Evolutionary conservation across 192 early-diverging fungal genomes (phyloP), one percentile per base, ranked within the genome.

Genomic region (Coemansia sp.): DNA sequence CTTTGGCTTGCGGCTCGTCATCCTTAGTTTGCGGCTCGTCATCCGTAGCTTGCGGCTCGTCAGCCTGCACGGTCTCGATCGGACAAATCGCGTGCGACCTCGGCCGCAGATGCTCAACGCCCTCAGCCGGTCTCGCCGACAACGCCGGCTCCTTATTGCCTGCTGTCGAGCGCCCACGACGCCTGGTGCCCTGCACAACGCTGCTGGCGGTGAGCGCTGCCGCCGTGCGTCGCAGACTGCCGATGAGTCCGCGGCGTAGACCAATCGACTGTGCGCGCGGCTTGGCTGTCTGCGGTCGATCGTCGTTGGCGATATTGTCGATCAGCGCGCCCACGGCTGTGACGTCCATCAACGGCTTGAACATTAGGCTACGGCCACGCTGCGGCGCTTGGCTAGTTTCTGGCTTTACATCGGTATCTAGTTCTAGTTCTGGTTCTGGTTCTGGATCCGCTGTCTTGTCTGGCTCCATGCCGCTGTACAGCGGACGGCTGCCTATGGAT

Each of bases 301-400:
- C 28, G 28, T 53, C 51, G 32, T 60, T 51, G 12, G 56, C 41
- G 22, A 68, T 67, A 3, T 71, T 73, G 33, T 82, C 79, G n/a
- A 82, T 73, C 8, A 82, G 37, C 22, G 74, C 64, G 15, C 79
- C 70, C 0, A 82, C 74, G 2, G 71, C 74, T 1, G 71, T 37
- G 12, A 76, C 79, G 41, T 82, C 71, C 51, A 82, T 39, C 35
- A 76, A 41, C 0, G 74, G 79, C 37, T 75, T 70, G 58, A 82
- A 82, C 79, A 82, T 82, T 7, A 82, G 74, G 33, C 79, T 82
- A n/a, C 79, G 56, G 1, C 51, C 53, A 1, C 79, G 79, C 39
- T 61, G 70, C 12, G 79, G 79, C 28, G 67, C 45, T 32, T 11
- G 7, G 36, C 48, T 28, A 28, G 22, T 28, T 28, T 28, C 22